phyloP scores from a whole-genome alignment of 2,329 filamentous ascomycete genomes.

The Phialocephala subalpina region DNA sequence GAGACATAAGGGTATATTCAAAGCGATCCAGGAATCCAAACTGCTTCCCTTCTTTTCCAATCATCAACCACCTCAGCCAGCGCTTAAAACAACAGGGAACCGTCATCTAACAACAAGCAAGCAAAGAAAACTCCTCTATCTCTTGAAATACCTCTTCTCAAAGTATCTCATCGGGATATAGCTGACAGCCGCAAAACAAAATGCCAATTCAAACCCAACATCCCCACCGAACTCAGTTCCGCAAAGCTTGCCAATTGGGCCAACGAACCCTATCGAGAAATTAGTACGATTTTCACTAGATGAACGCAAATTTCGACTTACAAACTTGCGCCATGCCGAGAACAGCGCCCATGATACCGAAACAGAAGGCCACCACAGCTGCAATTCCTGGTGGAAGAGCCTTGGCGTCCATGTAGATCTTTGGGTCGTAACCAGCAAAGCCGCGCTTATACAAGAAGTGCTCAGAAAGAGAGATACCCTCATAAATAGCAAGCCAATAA shows the following conservation, averaged over 20 bases:
- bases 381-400: conserved; percentile 71
- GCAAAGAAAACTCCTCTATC: conserved; percentile 39
- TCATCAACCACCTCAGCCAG: not conserved
- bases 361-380: conserved; percentile 67
- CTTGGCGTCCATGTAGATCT: conserved; percentile 63
- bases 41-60: not conserved
- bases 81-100: not conserved
- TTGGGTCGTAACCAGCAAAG: conserved; percentile 64
- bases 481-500: conserved; percentile 81
- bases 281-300: too few species aligned
- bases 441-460: conserved; percentile 74
- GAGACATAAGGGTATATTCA: conserved; percentile 2
- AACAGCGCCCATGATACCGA: conserved; percentile 71
- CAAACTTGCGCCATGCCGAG: conserved; percentile 75
- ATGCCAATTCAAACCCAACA: conserved; percentile 71
- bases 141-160: conserved; percentile 51
- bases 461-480: conserved; percentile 69
- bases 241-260: conserved; percentile 65
- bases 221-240: conserved; percentile 55
- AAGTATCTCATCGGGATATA: conserved; percentile 56
- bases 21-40: not conserved
- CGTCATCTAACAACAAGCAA: not conserved
- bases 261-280: too few species aligned
- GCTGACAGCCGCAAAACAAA: conserved; percentile 61
- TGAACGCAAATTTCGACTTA: too few species aligned